Conservation (phyloP, 495 filamentous ascomycete species). For the Penicillium riverlandense region DNA sequence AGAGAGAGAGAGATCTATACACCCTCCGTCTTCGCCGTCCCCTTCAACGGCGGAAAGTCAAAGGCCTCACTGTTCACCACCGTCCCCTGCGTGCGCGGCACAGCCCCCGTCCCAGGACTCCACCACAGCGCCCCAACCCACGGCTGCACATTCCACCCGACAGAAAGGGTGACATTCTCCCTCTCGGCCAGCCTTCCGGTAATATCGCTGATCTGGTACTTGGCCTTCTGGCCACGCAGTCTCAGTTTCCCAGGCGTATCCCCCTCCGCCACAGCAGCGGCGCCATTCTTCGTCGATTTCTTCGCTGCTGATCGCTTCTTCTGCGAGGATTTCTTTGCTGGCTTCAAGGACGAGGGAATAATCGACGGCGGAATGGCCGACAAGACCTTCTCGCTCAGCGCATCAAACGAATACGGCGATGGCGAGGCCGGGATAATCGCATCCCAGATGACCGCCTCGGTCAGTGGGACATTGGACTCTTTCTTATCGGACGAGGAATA, state of each 20-base stretch:
- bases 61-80: constrained; percentile 60
- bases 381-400: constrained; percentile 20
- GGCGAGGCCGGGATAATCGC: constrained; percentile 72
- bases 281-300: constrained; percentile 13
- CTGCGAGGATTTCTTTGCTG: constrained; percentile 5
- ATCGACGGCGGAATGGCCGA: background rate
- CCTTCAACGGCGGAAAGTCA: constrained; percentile 66
- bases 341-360: background rate
- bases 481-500: constrained; percentile 55
- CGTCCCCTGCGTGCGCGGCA: constrained; percentile 57
- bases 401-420: constrained; percentile 45
- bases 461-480: constrained; percentile 25
- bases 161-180: constrained; percentile 64
- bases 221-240: constrained; percentile 73
- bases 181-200: constrained; percentile 62
- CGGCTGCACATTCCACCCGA: constrained; percentile 95
- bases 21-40: constrained; percentile 10
- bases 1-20: constrained; percentile 1
- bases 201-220: constrained; percentile 92
- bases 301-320: constrained; percentile 11
- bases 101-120: constrained; percentile 47
- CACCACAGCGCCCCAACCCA: constrained; percentile 88
- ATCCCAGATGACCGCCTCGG: constrained; percentile 91
- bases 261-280: constrained; percentile 4
- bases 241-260: constrained; percentile 51